A percentile compares a stretch with the other conserved stretches of the same genome.
phyloP scores from a whole-genome alignment of 2,329 filamentous ascomycete genomes.

The Ceratocystis colombiana region DNA sequence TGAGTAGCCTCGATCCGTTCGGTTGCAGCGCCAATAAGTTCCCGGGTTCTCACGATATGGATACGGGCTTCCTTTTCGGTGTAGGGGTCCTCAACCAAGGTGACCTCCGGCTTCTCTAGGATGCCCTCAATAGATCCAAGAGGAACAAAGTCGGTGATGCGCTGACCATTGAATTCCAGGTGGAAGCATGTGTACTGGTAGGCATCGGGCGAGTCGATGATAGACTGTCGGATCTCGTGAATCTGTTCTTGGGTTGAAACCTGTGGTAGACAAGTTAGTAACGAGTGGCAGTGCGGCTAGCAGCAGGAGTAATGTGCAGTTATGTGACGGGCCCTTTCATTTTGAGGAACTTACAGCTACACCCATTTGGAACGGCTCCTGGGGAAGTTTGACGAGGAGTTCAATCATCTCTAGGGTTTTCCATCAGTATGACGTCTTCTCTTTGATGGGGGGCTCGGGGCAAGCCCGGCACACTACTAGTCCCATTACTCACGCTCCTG shows the following conservation, averaged over 20 bases:
- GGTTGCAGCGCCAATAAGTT: constrained; percentile 85
- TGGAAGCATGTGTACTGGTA: constrained; percentile 99
- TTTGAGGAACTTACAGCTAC: constrained; percentile 20
- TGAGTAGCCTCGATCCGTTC: constrained; percentile 79
- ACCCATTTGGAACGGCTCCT: constrained; percentile 19
- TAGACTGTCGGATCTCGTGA: constrained; percentile 91
- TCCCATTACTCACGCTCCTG: constrained; percentile 15
- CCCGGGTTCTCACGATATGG: constrained; percentile 81
- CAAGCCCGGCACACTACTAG: background rate
- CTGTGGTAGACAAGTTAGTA: constrained; percentile 36
- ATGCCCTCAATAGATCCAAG: constrained; percentile 80
- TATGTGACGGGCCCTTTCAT: background rate
- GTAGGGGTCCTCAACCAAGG: constrained; percentile 85
- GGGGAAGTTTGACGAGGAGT: constrained; percentile 24
- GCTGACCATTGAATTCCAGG: constrained; percentile 77
- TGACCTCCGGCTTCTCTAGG: constrained; percentile 64
- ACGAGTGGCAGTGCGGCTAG: background rate
- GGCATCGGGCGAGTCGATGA: constrained; percentile 84
- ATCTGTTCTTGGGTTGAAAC: constrained; percentile 91
- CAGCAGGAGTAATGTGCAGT: background rate
- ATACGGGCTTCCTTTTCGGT: constrained; percentile 97
- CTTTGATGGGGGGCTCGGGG: background rate
- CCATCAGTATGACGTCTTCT: background rate
- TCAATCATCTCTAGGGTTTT: constrained; percentile 21
- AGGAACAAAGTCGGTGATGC: constrained; percentile 90